phyloP scores from a whole-genome alignment of 306 rosid species.

The Carpinus fangiana region DNA sequence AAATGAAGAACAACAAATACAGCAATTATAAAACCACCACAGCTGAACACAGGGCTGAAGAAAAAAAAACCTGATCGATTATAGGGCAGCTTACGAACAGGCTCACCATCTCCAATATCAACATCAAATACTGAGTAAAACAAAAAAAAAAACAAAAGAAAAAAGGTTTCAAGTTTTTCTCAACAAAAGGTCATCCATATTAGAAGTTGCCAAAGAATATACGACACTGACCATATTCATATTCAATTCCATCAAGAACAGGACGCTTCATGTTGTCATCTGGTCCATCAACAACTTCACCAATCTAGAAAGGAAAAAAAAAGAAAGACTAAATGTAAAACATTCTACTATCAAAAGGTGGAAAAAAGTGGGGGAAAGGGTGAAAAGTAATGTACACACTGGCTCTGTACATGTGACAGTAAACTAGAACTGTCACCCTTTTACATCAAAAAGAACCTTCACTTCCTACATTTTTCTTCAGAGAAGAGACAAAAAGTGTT shows the following conservation, averaged over 20 bases:
- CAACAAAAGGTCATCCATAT: conserved; percentile 22
- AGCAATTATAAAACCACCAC: not conserved
- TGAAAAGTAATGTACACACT: not conserved
- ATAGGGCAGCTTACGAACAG: conserved; percentile 88
- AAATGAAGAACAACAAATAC: conserved; percentile 5
- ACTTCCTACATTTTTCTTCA: not conserved
- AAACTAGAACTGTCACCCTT: not conserved
- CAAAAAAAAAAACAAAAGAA: conserved; percentile 13
- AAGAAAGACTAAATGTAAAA: conserved; percentile 3
- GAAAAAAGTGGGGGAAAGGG: too few species aligned
- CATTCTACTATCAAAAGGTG: not conserved
- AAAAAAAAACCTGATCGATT: conserved; percentile 68
- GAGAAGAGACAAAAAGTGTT: not conserved
- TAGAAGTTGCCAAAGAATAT: conserved; percentile 13
- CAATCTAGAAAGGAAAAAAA: conserved; percentile 53
- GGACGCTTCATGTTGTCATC: conserved; percentile 63
- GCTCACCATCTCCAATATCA: conserved; percentile 94
- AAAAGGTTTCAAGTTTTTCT: conserved; percentile 4
- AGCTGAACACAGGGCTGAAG: conserved; percentile 14
- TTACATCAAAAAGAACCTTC: not conserved
- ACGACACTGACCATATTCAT: conserved; percentile 73
- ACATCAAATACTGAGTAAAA: conserved; percentile 84
- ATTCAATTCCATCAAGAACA: conserved; percentile 69
- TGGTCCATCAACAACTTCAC: conserved; percentile 99
- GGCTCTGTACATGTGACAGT: not conserved